Evolutionary conservation across 2,329 filamentous ascomycete genomes (phyloP), one percentile per base, ranked within the genome.

Genomic region (Leptodontidium sp.): DNA sequence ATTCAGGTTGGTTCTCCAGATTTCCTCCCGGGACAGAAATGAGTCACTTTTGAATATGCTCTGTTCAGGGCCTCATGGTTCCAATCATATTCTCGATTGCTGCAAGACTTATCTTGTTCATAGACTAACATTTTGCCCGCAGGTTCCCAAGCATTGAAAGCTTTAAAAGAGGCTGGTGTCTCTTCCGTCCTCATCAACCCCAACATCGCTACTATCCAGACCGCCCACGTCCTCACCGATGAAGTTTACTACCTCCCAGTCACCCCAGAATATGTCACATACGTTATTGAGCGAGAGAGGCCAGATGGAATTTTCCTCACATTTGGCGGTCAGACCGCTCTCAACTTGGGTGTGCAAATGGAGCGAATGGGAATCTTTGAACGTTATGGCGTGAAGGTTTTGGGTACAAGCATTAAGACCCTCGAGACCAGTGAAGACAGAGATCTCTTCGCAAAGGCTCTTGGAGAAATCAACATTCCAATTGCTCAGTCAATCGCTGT

Each of bases 201-300:
- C 77, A 98, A 98, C 81, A 98, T 98, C 80, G 95, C 95, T 70
- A 98, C 96, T 68, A 98, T 98, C 78, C 95, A 98, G 84, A 98
- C 95, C 76, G 94, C 97, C 81, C 95, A 98, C 86, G 91, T 91
- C 78, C 91, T 98, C 79, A 94, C 94, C 78, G 95, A 98, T 79
- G 94, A 98, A 84, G 92, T 98, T 78, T 98, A 98, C 87, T 98
- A 98, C 83, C 91, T 98, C 47, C 96, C 96, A 67, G 94, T 99
- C 77, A 99, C 96, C 21, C 92, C 95, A 73, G 95, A 98, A 87
- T 99, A 98, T 83, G 94, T 98, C 79, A 92, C 92, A 78, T 95
- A 98, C 82, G 95, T 99, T 71, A 98, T 99, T 80, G 94, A 98
- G 85, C 91, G 92, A 78, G 96, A 98, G 84, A 89, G 90, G 80